phyloP scores from a whole-genome alignment of 2,329 filamentous ascomycete genomes.

The Acrocalymma vagum region DNA sequence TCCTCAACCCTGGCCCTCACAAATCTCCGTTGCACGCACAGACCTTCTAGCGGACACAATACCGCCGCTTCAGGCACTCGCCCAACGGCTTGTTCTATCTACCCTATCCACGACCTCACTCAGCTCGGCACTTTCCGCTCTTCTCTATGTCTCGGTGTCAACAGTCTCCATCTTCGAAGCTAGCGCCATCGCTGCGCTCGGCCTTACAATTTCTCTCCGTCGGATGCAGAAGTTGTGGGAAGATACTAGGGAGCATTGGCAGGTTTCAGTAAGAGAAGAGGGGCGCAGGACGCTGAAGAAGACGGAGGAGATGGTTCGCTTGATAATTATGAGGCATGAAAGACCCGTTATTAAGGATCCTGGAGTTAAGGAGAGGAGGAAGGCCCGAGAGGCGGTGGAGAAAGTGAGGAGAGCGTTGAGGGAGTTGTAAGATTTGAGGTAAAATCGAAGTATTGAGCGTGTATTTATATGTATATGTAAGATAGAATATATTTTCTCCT shows the following conservation, averaged over 20 bases:
- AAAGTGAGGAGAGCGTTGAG: constrained; percentile 57
- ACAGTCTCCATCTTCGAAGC: constrained; percentile 64
- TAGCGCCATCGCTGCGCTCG: constrained; percentile 66
- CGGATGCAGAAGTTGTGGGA: constrained; percentile 69
- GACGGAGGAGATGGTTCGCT: constrained; percentile 60
- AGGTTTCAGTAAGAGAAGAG: constrained; percentile 63
- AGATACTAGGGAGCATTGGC: constrained; percentile 60
- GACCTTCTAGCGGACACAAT: constrained; percentile 51
- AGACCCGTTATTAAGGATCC: constrained; percentile 43
- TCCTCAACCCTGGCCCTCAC: constrained; percentile 71
- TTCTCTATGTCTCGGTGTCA: constrained; percentile 64
- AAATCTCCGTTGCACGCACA: constrained; percentile 76
- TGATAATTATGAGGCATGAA: constrained; percentile 56
- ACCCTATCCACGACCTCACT: constrained; percentile 75
- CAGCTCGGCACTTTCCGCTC: constrained; percentile 61
- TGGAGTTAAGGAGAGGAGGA: constrained; percentile 49
- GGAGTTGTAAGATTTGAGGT: no score
- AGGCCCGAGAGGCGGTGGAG: constrained; percentile 54
- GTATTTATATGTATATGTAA: no score
- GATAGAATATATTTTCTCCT: no score
- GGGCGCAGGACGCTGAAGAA: constrained; percentile 63
- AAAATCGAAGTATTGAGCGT: no score
- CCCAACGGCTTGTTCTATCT: constrained; percentile 68
- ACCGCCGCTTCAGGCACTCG: constrained; percentile 54
- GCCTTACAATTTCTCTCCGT: constrained; percentile 64